phyloP scores from a whole-genome alignment of 2,329 filamentous ascomycete genomes.

The Aspergillus sp. region DNA sequence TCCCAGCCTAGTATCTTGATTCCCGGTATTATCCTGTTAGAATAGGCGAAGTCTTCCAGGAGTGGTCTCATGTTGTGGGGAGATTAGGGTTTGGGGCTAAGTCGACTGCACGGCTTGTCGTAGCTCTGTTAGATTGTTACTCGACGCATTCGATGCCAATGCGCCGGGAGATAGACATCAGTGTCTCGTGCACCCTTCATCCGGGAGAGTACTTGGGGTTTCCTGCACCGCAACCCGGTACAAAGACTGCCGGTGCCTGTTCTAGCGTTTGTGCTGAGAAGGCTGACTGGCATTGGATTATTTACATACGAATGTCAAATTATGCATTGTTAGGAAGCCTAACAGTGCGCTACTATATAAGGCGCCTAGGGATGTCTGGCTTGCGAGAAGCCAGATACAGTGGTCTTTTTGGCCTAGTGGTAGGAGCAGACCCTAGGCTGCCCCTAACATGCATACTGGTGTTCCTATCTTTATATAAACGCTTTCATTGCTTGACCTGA shows the following conservation, averaged over 20 bases:
- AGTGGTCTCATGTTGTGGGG: slow-evolving; percentile 27
- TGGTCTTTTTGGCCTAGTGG: no score
- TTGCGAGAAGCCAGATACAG: no score
- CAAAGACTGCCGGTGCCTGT: slow-evolving; percentile 28
- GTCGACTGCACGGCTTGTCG: slow-evolving; percentile 32
- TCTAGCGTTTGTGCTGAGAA: slow-evolving; percentile 30
- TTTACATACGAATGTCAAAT: slow-evolving; percentile 41
- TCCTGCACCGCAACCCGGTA: slow-evolving; percentile 38
- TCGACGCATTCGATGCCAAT: slow-evolving; percentile 28
- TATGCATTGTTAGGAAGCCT: no score
- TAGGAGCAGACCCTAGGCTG: no score
- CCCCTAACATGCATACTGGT: slow-evolving; percentile 33
- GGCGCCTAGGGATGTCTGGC: no score
- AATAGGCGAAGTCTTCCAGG: slow-evolving; percentile 23
- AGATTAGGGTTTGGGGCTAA: slow-evolving; percentile 31
- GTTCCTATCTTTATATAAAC: slow-evolving; percentile 5
- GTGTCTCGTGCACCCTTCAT: slow-evolving; percentile 34
- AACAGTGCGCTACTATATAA: no score
- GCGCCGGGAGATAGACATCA: slow-evolving; percentile 23
- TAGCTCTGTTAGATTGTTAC: slow-evolving; percentile 20
- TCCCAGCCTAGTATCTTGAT: slow-evolving; percentile 12
- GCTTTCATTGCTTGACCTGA: slow-evolving; percentile 1
- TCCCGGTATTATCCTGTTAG: slow-evolving; percentile 21
- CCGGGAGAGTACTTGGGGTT: slow-evolving; percentile 38
- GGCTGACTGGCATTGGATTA: slow-evolving; percentile 38